phyloP scores from a whole-genome alignment of 257 asterid genomes.

The Cinchona pubescens region DNA sequence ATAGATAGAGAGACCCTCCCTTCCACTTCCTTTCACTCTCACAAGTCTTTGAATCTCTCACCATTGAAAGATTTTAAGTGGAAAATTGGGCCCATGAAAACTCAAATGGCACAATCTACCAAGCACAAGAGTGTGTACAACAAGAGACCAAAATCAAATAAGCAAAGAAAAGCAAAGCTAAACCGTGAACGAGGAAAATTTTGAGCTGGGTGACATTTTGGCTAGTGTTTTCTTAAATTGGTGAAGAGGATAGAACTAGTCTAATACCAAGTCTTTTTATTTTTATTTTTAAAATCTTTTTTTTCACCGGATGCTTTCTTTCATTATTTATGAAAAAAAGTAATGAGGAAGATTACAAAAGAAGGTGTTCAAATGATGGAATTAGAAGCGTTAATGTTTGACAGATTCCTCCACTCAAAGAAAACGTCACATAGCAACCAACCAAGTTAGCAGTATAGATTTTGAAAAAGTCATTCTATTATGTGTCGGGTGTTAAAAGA shows the following conservation, averaged over 20 bases:
- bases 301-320: background rate
- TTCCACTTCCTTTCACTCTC: slow-evolving; percentile 4
- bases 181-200: slow-evolving; percentile 24
- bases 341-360: background rate
- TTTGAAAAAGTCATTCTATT: too few species aligned
- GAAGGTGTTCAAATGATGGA: background rate
- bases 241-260: background rate
- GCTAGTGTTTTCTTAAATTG: background rate
- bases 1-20: slow-evolving; percentile 24
- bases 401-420: background rate
- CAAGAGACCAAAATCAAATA: slow-evolving; percentile 24
- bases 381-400: background rate
- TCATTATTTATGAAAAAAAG: background rate
- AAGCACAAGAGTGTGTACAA: slow-evolving; percentile 36
- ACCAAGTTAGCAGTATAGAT: too few species aligned
- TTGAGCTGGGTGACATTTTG: slow-evolving; percentile 13
- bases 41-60: slow-evolving; percentile 16
- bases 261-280: background rate
- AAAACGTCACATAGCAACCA: background rate
- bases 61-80: slow-evolving; percentile 47
- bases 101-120: slow-evolving; percentile 40
- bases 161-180: slow-evolving; percentile 15
- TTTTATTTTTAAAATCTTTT: too few species aligned
- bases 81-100: slow-evolving; percentile 56
- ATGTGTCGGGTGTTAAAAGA: too few species aligned